phyloP scores from a whole-genome alignment of 73 alveolate species.

The Paramecium pentaurelia region DNA sequence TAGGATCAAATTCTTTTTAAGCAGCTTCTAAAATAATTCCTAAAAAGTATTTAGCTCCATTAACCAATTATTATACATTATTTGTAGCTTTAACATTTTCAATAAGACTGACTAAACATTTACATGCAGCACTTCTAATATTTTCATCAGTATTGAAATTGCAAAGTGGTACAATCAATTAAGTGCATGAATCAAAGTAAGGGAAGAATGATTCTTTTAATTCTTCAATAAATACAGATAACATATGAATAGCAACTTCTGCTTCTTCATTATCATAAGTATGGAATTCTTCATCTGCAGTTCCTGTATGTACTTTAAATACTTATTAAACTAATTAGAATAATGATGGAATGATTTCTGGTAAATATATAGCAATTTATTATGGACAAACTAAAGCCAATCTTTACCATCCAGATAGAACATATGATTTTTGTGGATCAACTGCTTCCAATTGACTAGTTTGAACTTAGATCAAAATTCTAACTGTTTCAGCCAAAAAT shows the following conservation, averaged over 20 bases:
- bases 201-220: constrained; percentile 75
- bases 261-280: constrained; percentile 88
- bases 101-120: constrained; percentile 74
- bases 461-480: constrained; percentile 71
- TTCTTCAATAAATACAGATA: constrained; percentile 82
- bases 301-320: constrained; percentile 66
- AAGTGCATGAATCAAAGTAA: constrained; percentile 75
- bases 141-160: constrained; percentile 71
- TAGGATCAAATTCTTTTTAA: constrained; percentile 75
- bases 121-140: constrained; percentile 80
- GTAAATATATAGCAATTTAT: constrained; percentile 73
- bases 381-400: constrained; percentile 71
- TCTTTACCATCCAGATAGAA: constrained; percentile 90
- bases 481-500: constrained; percentile 64
- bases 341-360: constrained; percentile 75
- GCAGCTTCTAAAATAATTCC: constrained; percentile 69
- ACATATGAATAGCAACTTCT: constrained; percentile 85
- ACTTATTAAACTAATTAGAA: constrained; percentile 72
- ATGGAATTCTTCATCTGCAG: constrained; percentile 68
- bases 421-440: constrained; percentile 82
- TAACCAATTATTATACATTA: constrained; percentile 32
- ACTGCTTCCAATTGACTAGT: constrained; percentile 63
- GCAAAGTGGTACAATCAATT: constrained; percentile 70
- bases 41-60: constrained; percentile 59
- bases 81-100: constrained; percentile 69